These are phyloP conservation scores for Rhizopus microsporus DNA, from an alignment of 371 early-diverging fungal species.

Conservation along the genomic window DNA sequence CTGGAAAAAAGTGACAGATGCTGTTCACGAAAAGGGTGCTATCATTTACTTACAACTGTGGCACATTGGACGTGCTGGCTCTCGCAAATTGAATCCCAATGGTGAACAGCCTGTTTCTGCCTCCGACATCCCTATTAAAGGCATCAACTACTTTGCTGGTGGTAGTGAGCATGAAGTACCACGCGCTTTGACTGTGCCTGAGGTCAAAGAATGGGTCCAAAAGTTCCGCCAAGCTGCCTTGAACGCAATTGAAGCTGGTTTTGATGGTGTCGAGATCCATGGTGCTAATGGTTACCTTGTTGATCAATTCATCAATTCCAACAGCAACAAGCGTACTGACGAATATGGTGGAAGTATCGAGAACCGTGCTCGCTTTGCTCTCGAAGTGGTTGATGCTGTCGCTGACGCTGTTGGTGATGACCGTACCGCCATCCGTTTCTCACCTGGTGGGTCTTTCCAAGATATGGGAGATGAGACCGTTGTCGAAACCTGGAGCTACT, in stretches of 20 bases:
- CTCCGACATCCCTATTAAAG: constrained; percentile 7
- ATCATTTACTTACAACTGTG: constrained; percentile 59
- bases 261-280: constrained; percentile 75
- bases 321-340: constrained; percentile 55
- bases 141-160: constrained; percentile 1
- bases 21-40: constrained; percentile 58
- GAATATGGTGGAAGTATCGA: constrained; percentile 76
- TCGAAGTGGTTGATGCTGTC: constrained; percentile 59
- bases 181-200: constrained; percentile 57
- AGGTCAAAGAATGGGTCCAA: constrained; percentile 58
- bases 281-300: constrained; percentile 68
- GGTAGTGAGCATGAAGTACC: constrained; percentile 12
- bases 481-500: constrained; percentile 28
- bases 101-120: constrained; percentile 15
- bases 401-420: constrained; percentile 36
- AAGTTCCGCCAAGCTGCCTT: constrained; percentile 62
- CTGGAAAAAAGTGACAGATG: constrained; percentile 59
- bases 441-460: constrained; percentile 24
- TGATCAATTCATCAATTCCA: constrained; percentile 53
- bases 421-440: constrained; percentile 29
- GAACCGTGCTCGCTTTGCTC: constrained; percentile 67
- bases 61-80: constrained; percentile 38
- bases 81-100: constrained; percentile 4
- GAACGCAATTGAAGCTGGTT: constrained; percentile 51
- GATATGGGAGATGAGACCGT: constrained; percentile 33